These are phyloP conservation scores for Ustilago bromivora DNA, from an alignment of 1,284 basidiomycete genomes.

Conservation along the genomic window DNA sequence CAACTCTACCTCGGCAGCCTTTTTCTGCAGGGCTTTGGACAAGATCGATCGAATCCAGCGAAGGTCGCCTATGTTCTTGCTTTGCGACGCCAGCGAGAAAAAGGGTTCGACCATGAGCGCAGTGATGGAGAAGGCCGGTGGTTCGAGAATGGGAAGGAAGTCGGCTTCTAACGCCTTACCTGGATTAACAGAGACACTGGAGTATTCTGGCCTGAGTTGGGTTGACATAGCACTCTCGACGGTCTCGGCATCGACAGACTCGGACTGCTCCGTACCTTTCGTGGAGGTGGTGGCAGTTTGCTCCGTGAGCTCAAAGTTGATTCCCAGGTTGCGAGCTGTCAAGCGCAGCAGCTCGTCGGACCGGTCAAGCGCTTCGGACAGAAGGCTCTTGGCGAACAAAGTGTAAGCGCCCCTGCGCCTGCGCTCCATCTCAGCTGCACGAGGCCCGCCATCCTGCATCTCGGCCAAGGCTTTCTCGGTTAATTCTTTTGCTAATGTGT, in stretches of 20 bases:
- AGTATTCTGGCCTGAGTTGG: constrained; percentile 21
- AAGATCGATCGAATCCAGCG: constrained; percentile 35
- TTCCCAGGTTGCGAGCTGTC: constrained; percentile 36
- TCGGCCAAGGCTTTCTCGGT: constrained; percentile 41
- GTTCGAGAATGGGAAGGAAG: constrained; percentile 52
- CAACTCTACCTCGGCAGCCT: constrained; percentile 36
- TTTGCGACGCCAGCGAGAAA: constrained; percentile 33
- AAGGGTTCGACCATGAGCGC: constrained; percentile 49
- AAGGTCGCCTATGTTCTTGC: constrained; percentile 26
- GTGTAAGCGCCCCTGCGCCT: constrained; percentile 30
- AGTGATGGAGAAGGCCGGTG: constrained; percentile 49
- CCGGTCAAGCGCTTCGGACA: constrained; percentile 42
- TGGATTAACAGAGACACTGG: constrained; percentile 11
- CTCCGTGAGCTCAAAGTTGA: constrained; percentile 15
- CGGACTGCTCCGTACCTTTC: background rate
- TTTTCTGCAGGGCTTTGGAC: constrained; percentile 38
- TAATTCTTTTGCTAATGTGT: constrained; percentile 35
- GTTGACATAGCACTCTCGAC: constrained; percentile 4
- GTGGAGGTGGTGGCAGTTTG: background rate
- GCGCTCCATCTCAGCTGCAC: constrained; percentile 44
- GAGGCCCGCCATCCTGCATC: constrained; percentile 43
- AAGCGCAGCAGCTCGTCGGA: constrained; percentile 28
- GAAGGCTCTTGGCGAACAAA: constrained; percentile 43
- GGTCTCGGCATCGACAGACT: background rate
- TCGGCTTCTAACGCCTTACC: constrained; percentile 37